These are phyloP conservation scores for Trametes punicea DNA, from an alignment of 768 basidiomycete species.

Conservation along the genomic window DNA sequence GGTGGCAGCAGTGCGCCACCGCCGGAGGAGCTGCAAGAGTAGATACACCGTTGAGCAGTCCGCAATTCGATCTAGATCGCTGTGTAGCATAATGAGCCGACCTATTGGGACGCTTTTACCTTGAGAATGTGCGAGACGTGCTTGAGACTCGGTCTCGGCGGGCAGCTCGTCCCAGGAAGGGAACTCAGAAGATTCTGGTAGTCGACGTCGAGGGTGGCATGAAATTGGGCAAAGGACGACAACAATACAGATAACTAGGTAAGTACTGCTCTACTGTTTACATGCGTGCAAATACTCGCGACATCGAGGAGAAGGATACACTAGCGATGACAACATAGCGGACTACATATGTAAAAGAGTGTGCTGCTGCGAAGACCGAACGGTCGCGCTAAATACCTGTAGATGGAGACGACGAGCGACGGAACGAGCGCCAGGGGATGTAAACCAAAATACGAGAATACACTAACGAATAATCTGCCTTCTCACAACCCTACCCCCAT, in stretches of 20 bases:
- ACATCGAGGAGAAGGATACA: neutral
- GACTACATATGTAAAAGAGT: neutral
- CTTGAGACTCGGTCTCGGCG: neutral
- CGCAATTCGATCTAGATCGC: slow-evolving; percentile 4
- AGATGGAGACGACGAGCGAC: neutral
- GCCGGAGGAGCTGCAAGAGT: slow-evolving; percentile 50
- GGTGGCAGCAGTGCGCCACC: slow-evolving; percentile 42
- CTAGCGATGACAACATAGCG: neutral
- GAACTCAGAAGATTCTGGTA: neutral
- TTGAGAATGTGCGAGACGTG: no score
- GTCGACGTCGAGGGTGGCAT: no score
- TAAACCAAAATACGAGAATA: neutral
- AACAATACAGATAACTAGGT: neutral
- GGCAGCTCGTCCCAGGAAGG: neutral
- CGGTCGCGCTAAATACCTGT: neutral
- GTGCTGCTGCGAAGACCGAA: neutral
- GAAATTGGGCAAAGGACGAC: no score
- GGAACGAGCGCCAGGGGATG: neutral
- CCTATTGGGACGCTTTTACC: neutral
- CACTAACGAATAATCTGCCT: neutral
- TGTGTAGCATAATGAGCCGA: slow-evolving; percentile 15
- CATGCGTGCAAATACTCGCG: neutral
- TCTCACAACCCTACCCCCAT: no score
- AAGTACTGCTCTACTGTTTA: neutral
- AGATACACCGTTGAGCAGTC: slow-evolving; percentile 7